phyloP scores from a whole-genome alignment of 2,329 filamentous ascomycete species.

The Drechmeria coniospora region DNA sequence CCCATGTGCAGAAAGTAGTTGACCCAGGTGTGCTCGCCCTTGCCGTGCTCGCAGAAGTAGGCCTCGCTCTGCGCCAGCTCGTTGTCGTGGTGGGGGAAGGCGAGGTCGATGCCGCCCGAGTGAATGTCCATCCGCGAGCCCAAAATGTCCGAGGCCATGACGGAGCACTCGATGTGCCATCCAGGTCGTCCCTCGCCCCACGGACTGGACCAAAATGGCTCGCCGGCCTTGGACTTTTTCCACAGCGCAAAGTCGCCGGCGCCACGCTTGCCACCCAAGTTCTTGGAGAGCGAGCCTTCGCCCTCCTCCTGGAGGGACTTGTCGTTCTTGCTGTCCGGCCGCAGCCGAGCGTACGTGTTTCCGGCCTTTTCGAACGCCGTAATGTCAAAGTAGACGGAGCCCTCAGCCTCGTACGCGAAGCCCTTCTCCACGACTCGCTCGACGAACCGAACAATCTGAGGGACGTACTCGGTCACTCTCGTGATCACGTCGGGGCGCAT shows the following conservation, averaged over 20 bases:
- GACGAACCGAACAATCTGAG: conserved; percentile 75
- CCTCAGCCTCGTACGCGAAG: conserved; percentile 69
- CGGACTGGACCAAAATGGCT: conserved; percentile 76
- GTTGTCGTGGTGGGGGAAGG: conserved; percentile 87
- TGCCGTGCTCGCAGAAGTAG: conserved; percentile 47
- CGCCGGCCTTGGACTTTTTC: conserved; percentile 84
- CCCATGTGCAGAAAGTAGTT: conserved; percentile 97
- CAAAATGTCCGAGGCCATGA: conserved; percentile 84
- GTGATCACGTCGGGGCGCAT: conserved; percentile 69
- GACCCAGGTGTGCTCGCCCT: conserved; percentile 60
- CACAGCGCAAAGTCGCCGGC: conserved; percentile 81
- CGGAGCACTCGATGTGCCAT: conserved; percentile 95
- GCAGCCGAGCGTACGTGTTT: conserved; percentile 70
- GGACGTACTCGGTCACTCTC: conserved; percentile 82
- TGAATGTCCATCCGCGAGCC: conserved; percentile 82
- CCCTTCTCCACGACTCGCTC: conserved; percentile 70
- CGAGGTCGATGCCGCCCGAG: conserved; percentile 80
- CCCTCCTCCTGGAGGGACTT: conserved; percentile 74
- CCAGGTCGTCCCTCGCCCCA: conserved; percentile 84
- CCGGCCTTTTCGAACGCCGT: conserved; percentile 68
- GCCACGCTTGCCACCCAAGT: conserved; percentile 51
- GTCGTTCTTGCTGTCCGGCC: conserved; percentile 75
- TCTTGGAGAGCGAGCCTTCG: conserved; percentile 63
- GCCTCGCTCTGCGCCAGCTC: conserved; percentile 82
- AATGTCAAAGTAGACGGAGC: conserved; percentile 92